These are phyloP conservation scores for Rhizophora mangle DNA, from an alignment of 345 rosid species.

Conservation along the genomic window DNA sequence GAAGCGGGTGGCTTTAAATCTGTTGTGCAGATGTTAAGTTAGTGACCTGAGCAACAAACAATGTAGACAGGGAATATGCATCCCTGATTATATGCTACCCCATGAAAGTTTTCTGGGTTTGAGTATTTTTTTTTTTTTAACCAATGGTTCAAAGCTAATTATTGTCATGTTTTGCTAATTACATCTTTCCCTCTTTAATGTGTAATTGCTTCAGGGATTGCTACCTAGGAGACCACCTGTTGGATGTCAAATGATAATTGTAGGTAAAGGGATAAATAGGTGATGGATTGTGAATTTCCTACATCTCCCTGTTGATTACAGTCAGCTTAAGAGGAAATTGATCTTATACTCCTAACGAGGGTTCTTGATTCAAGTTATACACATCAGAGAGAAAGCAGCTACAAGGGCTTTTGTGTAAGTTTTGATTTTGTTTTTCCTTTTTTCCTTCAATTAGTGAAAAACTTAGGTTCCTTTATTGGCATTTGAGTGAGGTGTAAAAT, in stretches of 20 bases:
- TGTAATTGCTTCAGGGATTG: conserved; percentile 54
- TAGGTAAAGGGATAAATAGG: conserved; percentile 43
- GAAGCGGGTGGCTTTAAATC: neutral
- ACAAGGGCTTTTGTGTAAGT: conserved; percentile 45
- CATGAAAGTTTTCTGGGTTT: neutral
- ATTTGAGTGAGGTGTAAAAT: conserved; percentile 63
- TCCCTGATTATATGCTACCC: neutral
- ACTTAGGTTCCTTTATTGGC: conserved; percentile 44
- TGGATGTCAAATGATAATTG: conserved; percentile 37
- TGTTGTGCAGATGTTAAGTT: conserved; percentile 3
- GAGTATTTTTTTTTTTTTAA: neutral
- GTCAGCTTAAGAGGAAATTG: conserved; percentile 33
- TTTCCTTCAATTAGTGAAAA: conserved; percentile 21
- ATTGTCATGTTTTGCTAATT: conserved; percentile 4
- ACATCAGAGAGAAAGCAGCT: conserved; percentile 37
- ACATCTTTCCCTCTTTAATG: conserved; percentile 1
- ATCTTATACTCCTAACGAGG: conserved; percentile 40
- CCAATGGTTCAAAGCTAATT: conserved; percentile 2
- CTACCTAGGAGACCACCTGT: conserved; percentile 54
- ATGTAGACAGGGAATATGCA: neutral
- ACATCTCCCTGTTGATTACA: conserved; percentile 27
- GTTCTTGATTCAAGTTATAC: conserved; percentile 41
- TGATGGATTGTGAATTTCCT: conserved; percentile 38
- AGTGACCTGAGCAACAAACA: neutral
- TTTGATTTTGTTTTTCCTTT: conserved; percentile 31